Evolutionary conservation across 768 basidiomycete species (phyloP), one percentile per base, ranked within the genome.

Genomic region (Trametes meyenii): DNA sequence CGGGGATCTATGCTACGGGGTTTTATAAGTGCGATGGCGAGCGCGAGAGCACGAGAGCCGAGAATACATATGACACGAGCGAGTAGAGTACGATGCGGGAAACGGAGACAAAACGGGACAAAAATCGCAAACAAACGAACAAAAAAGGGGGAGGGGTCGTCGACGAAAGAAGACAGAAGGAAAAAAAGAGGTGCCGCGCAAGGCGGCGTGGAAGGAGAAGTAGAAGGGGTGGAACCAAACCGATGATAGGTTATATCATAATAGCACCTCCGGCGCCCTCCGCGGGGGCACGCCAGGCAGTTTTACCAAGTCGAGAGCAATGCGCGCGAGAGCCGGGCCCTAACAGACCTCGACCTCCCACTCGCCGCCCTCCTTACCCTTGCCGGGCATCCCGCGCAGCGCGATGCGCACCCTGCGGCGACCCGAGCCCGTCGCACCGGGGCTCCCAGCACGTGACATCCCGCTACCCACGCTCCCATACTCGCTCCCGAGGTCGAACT

Each of bases 311-410:
- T 49, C 19, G 23, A 38, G 36, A 50, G 23, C 19, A 33, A 10
- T 23, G 19, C n/a, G 17, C 14, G 33, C 45, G 26, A 48, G 35
- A n/a, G 45, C 13, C 55, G 24, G n/a, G 51, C 36, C 24, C 71
- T 66, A 89, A 73, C 86, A 88, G 53, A 89, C 77, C 70, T 88
- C 83, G 48, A 91, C 87, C 72, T 91, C 88, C 88, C 89, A 90
- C 76, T 89, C 88, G 62, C 88, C 88, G 49, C 86, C 86, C 71
- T 87, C 85, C 63, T 81, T 81, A 48, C 85, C 86, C 33, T 80
- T 74, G 21, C 78, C 78, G 0, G 88, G 87, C 74, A 86, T 75
- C 67, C 81, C 85, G 74, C 85, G 88, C 63, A 89, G 75, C 29
- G 87, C 85, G 51, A 88, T 86, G 64, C 86, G 81, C 63, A 88